phyloP scores from a whole-genome alignment of 768 basidiomycete species.

The Lentinula detonsa region DNA sequence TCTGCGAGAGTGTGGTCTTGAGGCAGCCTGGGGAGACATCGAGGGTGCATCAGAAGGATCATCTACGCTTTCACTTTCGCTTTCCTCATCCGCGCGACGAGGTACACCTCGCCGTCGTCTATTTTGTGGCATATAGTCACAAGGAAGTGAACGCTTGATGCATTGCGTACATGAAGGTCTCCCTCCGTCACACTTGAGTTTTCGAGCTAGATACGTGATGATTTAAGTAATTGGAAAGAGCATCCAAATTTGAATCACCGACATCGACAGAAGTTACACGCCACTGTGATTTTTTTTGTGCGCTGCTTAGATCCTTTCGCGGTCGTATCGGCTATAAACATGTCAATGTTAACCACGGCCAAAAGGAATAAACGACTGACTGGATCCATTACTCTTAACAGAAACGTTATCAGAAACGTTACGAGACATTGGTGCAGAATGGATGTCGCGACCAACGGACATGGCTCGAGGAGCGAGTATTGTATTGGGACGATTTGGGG shows the following conservation, averaged over 20 bases:
- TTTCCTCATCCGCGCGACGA: slow-evolving; percentile 58
- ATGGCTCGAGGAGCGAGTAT: slow-evolving; percentile 43
- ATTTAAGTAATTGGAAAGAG: slow-evolving; percentile 5
- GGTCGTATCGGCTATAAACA: slow-evolving; percentile 8
- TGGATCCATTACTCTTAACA: slow-evolving; percentile 19
- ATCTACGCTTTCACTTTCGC: slow-evolving; percentile 64
- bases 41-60: slow-evolving; percentile 46
- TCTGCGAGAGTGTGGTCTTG: slow-evolving; percentile 40
- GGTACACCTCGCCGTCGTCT: slow-evolving; percentile 62
- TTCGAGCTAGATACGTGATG: slow-evolving; percentile 52
- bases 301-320: slow-evolving; percentile 55
- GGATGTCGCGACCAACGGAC: slow-evolving; percentile 36
- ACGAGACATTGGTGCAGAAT: slow-evolving; percentile 35
- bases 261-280: slow-evolving; percentile 91
- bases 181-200: slow-evolving; percentile 85
- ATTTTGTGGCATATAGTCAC: slow-evolving; percentile 76
- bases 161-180: slow-evolving; percentile 81
- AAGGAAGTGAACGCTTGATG: slow-evolving; percentile 68
- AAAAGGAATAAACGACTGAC: slow-evolving; percentile 22
- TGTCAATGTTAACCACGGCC: slow-evolving; percentile 8
- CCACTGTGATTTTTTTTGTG: slow-evolving; percentile 83
- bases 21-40: slow-evolving; percentile 51
- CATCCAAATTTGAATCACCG: slow-evolving; percentile 24
- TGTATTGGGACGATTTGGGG: slow-evolving; percentile 39
- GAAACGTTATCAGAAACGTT: slow-evolving; percentile 29